Evolutionary conservation across 768 basidiomycete genomes (phyloP).

Genomic region (Agaricus sinodeliciosus): DNA sequence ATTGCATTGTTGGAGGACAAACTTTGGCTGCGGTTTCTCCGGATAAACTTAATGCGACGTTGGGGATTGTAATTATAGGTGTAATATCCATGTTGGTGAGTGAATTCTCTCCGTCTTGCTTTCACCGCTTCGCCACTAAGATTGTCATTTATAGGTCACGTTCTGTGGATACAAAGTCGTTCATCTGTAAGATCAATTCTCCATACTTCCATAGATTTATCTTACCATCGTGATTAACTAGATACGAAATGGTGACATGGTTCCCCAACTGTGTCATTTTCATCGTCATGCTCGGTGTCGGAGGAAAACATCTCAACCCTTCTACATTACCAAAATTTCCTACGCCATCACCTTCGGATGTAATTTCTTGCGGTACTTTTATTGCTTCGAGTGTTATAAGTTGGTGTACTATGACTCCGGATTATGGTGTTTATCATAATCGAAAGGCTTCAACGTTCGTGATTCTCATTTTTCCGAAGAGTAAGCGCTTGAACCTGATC

Average conservation of each 20-base stretch:
- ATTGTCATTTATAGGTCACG: conserved; percentile 26
- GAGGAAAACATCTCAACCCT: conserved; percentile 49
- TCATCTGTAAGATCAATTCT: conserved; percentile 37
- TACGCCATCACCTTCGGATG: conserved; percentile 19
- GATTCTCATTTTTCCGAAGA: background rate
- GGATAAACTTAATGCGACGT: conserved; percentile 25
- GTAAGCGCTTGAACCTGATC: no score
- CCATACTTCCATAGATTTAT: background rate
- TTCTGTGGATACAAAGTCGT: conserved; percentile 63
- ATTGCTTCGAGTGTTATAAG: conserved; percentile 31
- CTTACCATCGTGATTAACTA: conserved; percentile 7
- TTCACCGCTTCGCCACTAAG: background rate
- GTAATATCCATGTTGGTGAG: conserved; percentile 31
- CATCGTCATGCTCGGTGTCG: conserved; percentile 55
- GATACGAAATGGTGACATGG: conserved; percentile 59
- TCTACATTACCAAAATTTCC: conserved; percentile 24
- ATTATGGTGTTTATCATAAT: conserved; percentile 38
- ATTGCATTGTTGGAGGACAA: conserved; percentile 66
- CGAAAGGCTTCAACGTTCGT: conserved; percentile 44
- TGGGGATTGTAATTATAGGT: conserved; percentile 35
- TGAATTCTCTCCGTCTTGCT: background rate
- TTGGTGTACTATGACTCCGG: conserved; percentile 37
- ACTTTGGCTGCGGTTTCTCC: conserved; percentile 49
- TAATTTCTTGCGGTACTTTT: conserved; percentile 31
- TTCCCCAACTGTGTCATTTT: conserved; percentile 59